Evolutionary conservation across 2,329 filamentous ascomycete genomes (phyloP), one percentile per base, ranked within the genome.

Genomic region (Colletotrichum cordylinicola): DNA sequence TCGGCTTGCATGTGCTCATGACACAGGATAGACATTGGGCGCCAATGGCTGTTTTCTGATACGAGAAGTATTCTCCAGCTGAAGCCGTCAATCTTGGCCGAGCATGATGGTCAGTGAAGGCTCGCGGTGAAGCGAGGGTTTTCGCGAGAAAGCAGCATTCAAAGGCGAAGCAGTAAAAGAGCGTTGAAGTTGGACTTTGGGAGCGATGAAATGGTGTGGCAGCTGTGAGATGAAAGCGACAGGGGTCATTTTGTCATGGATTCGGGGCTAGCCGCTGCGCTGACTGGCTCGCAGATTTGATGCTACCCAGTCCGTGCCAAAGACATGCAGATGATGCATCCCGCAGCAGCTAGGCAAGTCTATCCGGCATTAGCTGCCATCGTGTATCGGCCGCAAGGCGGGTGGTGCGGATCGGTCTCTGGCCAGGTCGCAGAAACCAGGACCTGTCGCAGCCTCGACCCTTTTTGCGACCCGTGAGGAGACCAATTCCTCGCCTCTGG

Each of bases 241-340:
- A 76, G 70, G 74, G 74, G 73, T 73, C 43, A 48, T 43, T 74
- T 58, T 60, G 70, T 69, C 74, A 74, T 73, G 70, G 70, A 76
- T 76, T 74, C 58, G 65, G 70, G 64, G 74, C 70, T 74, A 76
- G 65, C 70, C 74, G 70, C 74, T 76, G 74, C 70, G 65, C 37
- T 76, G 70, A 74, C 56, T 76, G 70, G 70, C 74, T 73, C 74
- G 74, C 70, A 76, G 74, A 73, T 73, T 76, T 56, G 64, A 68
- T 76, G 43, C 56, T 33, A 76, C 70, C 56, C 35, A 68, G 70
- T 62, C 70, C 56, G 58, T 62, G 70, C 74, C 74, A 76, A 39
- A 76, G 64, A 76, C 58, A 76, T 76, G 74, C 74, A 74, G 33
- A 76, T 76, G 74, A 74, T 76, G 74, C 74, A 76, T 76, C 74